Evolutionary conservation across 768 basidiomycete genomes (phyloP), one percentile per base, ranked within the genome.

Genomic region (Suillus cothurnatus): DNA sequence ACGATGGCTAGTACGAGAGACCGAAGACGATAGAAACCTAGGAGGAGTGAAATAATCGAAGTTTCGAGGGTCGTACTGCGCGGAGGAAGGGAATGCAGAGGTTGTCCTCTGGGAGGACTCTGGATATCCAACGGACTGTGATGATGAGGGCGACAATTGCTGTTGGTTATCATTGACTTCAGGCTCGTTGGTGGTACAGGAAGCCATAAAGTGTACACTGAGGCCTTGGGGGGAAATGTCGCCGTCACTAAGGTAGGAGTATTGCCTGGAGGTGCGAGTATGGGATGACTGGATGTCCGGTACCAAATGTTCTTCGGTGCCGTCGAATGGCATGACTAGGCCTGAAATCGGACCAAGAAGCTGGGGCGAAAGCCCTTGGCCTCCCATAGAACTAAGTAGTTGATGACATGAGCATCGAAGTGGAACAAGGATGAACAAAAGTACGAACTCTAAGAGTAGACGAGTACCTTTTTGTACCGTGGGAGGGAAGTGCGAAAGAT

Each of bases 61-160:
- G 61, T 59, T 66, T 23, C 69, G 64, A 4, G 67, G 53, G 56
- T 62, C 73, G 14, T 59, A 26, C 36, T 62, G 58, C 23, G 58
- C 75, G 65, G 53, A 66, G 1, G 70, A 63, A 59, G 69, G 61
- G 39, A 64, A 56, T 63, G 69, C 62, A 3, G 76, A 72, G 2
- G 73, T 72, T 34, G 77, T 70, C 32, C 76, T 71, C 36, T 78
- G 76, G 3, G 76, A 74, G 0, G 76, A 76, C 52, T 73, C 74
- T 2, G 76, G 76, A 57, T 75, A 77, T 0, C 38, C 64, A 1
- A 70, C 63, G 39, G 61, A 45, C 19, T 66, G 59, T 21, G 41
- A 53, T n/a, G 67, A 61, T 58, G 68, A 68, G 28, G 66, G 58
- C 11, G 61, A 43, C 63, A 53, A 59, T 26, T 62, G 69, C 32